Evolutionary conservation across 768 basidiomycete genomes (phyloP).

Genomic region (Boletus pseudopeckii): DNA sequence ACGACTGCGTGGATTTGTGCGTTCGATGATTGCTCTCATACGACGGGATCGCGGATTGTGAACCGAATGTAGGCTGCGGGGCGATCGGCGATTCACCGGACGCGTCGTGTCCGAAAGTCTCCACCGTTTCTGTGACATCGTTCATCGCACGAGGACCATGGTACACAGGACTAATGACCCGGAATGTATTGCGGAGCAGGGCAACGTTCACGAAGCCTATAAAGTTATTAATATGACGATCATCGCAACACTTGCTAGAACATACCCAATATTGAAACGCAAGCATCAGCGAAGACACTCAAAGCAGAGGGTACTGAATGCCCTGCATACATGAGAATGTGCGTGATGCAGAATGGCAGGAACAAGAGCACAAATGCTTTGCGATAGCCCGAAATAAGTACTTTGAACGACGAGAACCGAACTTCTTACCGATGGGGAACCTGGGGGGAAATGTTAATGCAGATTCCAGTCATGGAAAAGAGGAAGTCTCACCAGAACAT

Average conservation of each 20-base stretch:
- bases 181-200: constrained; percentile 67
- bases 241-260: not conserved
- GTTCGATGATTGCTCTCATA: not conserved
- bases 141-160: constrained; percentile 22
- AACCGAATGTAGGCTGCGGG: not conserved
- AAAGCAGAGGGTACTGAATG: constrained; percentile 43
- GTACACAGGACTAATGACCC: constrained; percentile 54
- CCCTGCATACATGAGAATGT: constrained; percentile 47
- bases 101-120: constrained; percentile 24
- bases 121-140: constrained; percentile 8
- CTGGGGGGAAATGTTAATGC: constrained; percentile 30
- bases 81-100: constrained; percentile 20
- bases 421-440: constrained; percentile 55
- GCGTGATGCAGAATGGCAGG: constrained; percentile 55
- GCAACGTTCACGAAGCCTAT: constrained; percentile 62
- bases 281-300: constrained; percentile 48
- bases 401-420: not conserved
- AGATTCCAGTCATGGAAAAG: not conserved
- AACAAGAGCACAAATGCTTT: constrained; percentile 59
- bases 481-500: constrained; percentile 61
- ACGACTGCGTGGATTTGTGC: not conserved
- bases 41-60: not conserved
- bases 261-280: constrained; percentile 55
- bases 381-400: constrained; percentile 6
- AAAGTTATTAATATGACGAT: constrained; percentile 1